Evolutionary conservation across 2,329 filamentous ascomycete species (phyloP), one percentile per base, ranked within the genome.

Genomic region (Ascomycota sp.): DNA sequence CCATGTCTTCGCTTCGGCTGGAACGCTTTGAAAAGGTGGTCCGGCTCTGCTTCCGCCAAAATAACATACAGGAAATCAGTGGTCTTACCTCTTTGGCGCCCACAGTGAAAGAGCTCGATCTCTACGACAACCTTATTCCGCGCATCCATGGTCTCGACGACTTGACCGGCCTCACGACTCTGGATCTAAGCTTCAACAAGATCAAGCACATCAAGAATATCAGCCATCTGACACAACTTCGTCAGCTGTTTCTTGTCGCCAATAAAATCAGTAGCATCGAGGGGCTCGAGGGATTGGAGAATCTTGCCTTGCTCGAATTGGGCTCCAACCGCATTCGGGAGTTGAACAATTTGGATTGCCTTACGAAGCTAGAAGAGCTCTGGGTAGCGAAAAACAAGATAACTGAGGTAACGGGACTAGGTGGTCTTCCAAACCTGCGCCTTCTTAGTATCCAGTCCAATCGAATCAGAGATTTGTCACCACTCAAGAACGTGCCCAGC

Each of bases 341-440:
- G 49, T 83, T 98, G 33, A 66, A 83, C 45, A 89, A 89, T 35
- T 62, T 98, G 21, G 79, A 89, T 25, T 65, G 67, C 2, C 57
- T 95, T 27, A 65, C 62, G n/a, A 65, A 65, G 7, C 56, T 98
- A n/a, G 75, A 91, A 48, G 73, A 93, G 50, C 62, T 94, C 11
- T 95, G 85, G 85, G 57, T 95, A 12, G 89, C 81, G 33, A 95
- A 93, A 64, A 94, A 94, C 59, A 94, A 92, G 49, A 93, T 98
- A 42, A 78, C 76, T 0, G 69, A 83, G 44, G 70, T 95, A 37
- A 72, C 68, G 38, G 76, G 80, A 30, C 65, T 95, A 11, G 63
- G 63, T n/a, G 65, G 69, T 1, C 64, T 98, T 20, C 63, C 71
- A 7, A 85, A 79, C 41, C 66, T 98, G 27, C 76, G 75, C 37